Base-by-base conservation (phyloP, 202 grass and related monocot species). In the Schoenoplectus tabernaemontani region DNA sequence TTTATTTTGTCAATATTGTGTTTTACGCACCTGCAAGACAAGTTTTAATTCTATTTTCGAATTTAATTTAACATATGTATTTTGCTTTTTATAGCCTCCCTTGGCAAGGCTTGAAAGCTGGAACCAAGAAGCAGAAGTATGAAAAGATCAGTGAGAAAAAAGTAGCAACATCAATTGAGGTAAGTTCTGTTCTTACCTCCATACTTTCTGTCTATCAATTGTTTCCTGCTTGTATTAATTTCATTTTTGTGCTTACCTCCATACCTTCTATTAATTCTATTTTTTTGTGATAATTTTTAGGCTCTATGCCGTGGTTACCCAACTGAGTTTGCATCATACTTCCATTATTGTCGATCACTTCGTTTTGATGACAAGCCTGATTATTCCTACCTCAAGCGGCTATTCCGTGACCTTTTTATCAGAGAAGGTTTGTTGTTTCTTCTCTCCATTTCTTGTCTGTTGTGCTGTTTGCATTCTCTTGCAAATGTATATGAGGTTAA, bases 101-200 rank as follows among this genome's bases (percentile, higher is more conserved):
- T 68, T 97, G 94, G 94, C 94, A 97, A 77, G 94, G 94, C 83
- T 82, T 97, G 77, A 97, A 97, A 94, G 94, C 94, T 67, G 94
- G 94, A 82, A 97, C 94, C 20, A 97, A 97, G 86, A 97, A 97
- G 62, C 91, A 97, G 64, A 97, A 97, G 19, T 97, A 97, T 76
- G 94, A 94, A 87, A 97, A 97, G 82, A 97, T 97, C 62, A 97
- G 94, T 24, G 94, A 97, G 87, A 97, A 90, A 83, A 97, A 97
- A 97, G 89, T 93, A 81, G 91, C 91, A 39, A 97, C 94, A 46
- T 94, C 94, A 76, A 97, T 97, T 91, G 91, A 97, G 91, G 94
- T 87, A 82, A 74, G 34, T 76, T 51, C 5, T 73, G 15, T 39
- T 9, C 48, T 66, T 5, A 80, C 7, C 37, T 71, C 23, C 56